Evolutionary conservation across 116 monocot genomes (phyloP).

Genomic region (Zostera marina): DNA sequence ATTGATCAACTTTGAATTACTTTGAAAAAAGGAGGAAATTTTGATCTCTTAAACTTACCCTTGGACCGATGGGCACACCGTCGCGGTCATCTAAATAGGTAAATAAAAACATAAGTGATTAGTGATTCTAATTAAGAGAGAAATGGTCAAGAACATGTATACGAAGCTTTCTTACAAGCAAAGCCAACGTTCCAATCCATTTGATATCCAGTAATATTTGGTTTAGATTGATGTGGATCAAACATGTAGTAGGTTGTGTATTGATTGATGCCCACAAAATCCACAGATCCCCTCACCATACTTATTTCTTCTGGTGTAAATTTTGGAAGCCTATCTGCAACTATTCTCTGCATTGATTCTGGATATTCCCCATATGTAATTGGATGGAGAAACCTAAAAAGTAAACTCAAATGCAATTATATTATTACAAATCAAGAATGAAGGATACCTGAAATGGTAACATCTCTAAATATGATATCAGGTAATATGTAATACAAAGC

Average conservation of each 20-base stretch:
- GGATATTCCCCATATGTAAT: slow-evolving; percentile 78
- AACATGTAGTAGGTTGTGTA: slow-evolving; percentile 78
- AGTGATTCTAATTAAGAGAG: neutral
- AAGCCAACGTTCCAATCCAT: slow-evolving; percentile 61
- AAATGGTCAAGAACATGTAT: neutral
- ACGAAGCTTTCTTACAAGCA: slow-evolving; percentile 49
- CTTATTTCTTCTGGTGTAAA: slow-evolving; percentile 46
- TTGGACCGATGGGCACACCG: slow-evolving; percentile 70
- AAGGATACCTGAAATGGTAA: no score
- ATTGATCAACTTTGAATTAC: no score
- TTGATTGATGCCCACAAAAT: slow-evolving; percentile 73
- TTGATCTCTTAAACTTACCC: no score
- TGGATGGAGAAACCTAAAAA: slow-evolving; percentile 80
- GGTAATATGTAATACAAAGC: no score
- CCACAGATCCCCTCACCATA: slow-evolving; percentile 64
- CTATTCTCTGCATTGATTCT: slow-evolving; percentile 47
- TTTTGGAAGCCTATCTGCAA: slow-evolving; percentile 70
- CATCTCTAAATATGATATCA: no score
- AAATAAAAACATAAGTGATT: neutral
- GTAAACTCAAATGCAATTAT: no score
- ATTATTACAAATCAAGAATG: no score
- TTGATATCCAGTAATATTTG: slow-evolving; percentile 26
- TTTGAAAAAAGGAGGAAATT: no score
- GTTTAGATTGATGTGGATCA: slow-evolving; percentile 20
- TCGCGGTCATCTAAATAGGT: slow-evolving; percentile 44